Evolutionary conservation across 108 stramenopile genomes (phyloP), one percentile per base, ranked within the genome.

Genomic region (Aurantiochytrium sp.): DNA sequence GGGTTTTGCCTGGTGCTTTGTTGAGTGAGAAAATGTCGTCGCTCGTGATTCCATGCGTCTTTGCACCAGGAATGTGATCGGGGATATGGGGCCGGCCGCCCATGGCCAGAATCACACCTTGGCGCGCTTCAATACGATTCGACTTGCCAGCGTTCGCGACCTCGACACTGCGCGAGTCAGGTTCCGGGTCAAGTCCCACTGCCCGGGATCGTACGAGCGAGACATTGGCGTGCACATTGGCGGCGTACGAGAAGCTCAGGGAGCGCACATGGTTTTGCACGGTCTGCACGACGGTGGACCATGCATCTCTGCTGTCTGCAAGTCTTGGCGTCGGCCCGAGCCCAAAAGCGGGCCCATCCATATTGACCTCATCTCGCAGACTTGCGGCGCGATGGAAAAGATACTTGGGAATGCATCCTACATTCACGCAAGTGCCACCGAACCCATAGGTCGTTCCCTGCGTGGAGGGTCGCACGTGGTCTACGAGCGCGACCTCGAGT

Each of bases 81-180:
- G 96, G 96, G 58, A 95, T 88, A 21, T 72, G 87, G 4, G 98
- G 99, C 57, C 98, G 94, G 25, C 98, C 98, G 25, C 98, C 98
- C 5, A 95, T 95, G 47, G 98, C 97, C 59, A 99, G 92, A 90
- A 99, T 59, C 83, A 97, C 94, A 5, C 97, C 95, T 10, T 96
- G 93, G 21, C 95, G 89, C 35, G 92, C 87, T 43, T 44, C 42
- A 19, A 45, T 45, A 28, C 23, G 6, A 53, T 4, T 5, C 8
- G 25, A 5, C 10, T 14, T 28, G 44, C 44, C 53, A 49, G 47
- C 5, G 25, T 43, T 42, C 0, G 44, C 58, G 8, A 58, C 8
- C 5, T 5, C 19, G 21, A 18, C 88, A 4, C 14, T 14, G 10
- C 28, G 45, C 14, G 60, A 29, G 44, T 5, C 16, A 42, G 28